Percentiles rank a stretch among this genome's conserved stretches.
Conservation (phyloP, 2,329 filamentous ascomycete genomes). For the Monilinia laxa region DNA sequence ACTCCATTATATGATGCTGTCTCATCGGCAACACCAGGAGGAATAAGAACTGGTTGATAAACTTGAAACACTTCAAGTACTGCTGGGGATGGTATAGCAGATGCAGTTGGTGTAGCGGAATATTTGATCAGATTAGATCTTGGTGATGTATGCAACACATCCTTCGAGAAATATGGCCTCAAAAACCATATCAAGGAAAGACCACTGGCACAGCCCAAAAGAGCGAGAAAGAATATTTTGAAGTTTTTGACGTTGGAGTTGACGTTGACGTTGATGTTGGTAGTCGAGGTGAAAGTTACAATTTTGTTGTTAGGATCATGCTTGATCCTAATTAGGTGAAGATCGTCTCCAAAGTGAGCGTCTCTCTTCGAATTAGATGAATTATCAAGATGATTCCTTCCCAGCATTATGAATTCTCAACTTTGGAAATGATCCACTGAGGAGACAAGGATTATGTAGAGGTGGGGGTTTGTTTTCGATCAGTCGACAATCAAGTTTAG, state of each 20-base stretch:
- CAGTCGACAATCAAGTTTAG: constrained; percentile 14
- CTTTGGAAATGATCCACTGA: not conserved
- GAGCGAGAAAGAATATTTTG: constrained; percentile 4
- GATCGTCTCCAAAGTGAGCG: not conserved
- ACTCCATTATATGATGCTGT: constrained; percentile 37
- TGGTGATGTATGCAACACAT: not conserved
- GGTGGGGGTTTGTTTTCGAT: not conserved
- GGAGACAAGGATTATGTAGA: constrained; percentile 1
- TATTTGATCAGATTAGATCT: constrained; percentile 31
- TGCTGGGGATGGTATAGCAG: constrained; percentile 31
- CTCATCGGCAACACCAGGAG: constrained; percentile 45
- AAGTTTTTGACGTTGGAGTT: not conserved
- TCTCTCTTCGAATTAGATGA: constrained; percentile 2
- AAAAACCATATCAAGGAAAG: constrained; percentile 24
- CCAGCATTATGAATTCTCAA: constrained; percentile 8
- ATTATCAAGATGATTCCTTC: not conserved
- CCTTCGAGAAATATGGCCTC: constrained; percentile 1
- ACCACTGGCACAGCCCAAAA: constrained; percentile 6
- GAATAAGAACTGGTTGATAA: constrained; percentile 61
- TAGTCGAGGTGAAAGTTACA: not conserved
- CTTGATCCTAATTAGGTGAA: not conserved
- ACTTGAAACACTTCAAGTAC: constrained; percentile 67
- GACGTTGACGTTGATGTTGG: too few species aligned
- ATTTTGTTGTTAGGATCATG: not conserved
- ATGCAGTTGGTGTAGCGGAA: constrained; percentile 28